These are phyloP conservation scores for Astrocystis sublimbata DNA, from an alignment of 495 filamentous ascomycete species.

Conservation along the genomic window DNA sequence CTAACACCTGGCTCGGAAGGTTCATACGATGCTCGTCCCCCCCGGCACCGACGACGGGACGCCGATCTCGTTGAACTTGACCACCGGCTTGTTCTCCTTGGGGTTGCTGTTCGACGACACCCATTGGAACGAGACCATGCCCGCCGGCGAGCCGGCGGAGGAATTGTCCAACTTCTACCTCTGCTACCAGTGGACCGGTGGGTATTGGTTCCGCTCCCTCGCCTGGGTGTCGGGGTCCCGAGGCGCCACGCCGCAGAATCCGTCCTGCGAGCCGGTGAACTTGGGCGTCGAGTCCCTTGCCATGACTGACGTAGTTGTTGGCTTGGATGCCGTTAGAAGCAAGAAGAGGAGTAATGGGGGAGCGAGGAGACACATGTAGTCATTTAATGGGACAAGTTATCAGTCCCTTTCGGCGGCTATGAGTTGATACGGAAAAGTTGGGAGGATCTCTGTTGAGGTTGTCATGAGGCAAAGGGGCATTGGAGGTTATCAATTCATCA, in stretches of 20 bases:
- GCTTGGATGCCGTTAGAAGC: not conserved
- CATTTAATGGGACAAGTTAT: not conserved
- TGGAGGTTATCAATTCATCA: too few relatives aligned
- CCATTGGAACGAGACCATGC: constrained; percentile 4
- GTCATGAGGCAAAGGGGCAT: too few relatives aligned
- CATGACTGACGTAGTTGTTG: not conserved
- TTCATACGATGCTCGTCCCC: constrained; percentile 5
- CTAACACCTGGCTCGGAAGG: not conserved
- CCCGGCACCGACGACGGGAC: constrained; percentile 2
- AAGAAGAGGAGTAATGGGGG: not conserved
- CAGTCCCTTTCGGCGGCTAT: too few relatives aligned
- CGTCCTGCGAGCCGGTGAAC: constrained; percentile 17
- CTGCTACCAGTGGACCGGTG: constrained; percentile 18
- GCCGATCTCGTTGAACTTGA: constrained; percentile 3
- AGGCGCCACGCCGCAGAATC: constrained; percentile 11
- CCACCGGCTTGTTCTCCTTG: constrained; percentile 10
- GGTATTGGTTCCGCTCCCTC: constrained; percentile 14
- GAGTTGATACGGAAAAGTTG: too few relatives aligned
- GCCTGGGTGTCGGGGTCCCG: constrained; percentile 10
- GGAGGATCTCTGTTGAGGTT: too few relatives aligned
- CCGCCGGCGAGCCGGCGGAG: not conserved
- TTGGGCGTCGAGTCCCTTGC: constrained; percentile 11
- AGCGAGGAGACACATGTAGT: not conserved
- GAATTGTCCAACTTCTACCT: constrained; percentile 12
- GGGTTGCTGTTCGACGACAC: constrained; percentile 9